Evolutionary conservation across 257 asterid genomes (phyloP), one percentile per base, ranked within the genome.

Genomic region (Nicotiana sylvestris): DNA sequence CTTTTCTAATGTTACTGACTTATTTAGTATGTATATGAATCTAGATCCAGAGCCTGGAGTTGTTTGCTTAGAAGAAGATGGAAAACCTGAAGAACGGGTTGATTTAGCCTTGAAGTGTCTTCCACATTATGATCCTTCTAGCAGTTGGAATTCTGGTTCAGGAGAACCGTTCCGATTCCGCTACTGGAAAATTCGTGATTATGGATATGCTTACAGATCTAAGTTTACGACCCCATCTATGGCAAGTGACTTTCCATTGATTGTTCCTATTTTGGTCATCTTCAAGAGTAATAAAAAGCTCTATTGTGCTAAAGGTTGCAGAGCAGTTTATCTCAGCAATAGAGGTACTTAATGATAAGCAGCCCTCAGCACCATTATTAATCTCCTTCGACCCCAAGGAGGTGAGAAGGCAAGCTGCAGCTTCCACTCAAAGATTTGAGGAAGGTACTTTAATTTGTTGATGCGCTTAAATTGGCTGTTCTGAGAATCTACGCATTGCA

Each of bases 141-240:
- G 86, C 85, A 82, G 88, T 81, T 93, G 92, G 93, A 91, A 78
- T 82, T 81, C 89, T 81, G 93, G 90, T 88, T 83, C 89, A 79
- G 82, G 85, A 83, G 88, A 90, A 80, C 76, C 10, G 9, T 49
- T 51, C 43, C 80, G 16, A 74, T 96, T 96, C 89, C 92, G 88
- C 84, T 96, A 94, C 87, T 96, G 98, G 99, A 96, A 89, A 85
- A 96, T 96, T 88, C 92, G 98, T 81, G 99, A 94, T 87, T 94
- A 93, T 91, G 98, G 97, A 85, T 89, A 89, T 85, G 98, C 99
- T 79, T 96, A 94, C 90, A 92, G 95, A 88, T 88, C 96, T 53
- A 94, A 91, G 82, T 95, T 94, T 81, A 89, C 93, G 18, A 91
- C 94, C 81, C 99, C 99, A 29, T 90, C 99, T 67, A 87, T 88